These are phyloP conservation scores for Aspergillus unguis DNA, from an alignment of 2,329 filamentous ascomycete species.

Conservation along the genomic window DNA sequence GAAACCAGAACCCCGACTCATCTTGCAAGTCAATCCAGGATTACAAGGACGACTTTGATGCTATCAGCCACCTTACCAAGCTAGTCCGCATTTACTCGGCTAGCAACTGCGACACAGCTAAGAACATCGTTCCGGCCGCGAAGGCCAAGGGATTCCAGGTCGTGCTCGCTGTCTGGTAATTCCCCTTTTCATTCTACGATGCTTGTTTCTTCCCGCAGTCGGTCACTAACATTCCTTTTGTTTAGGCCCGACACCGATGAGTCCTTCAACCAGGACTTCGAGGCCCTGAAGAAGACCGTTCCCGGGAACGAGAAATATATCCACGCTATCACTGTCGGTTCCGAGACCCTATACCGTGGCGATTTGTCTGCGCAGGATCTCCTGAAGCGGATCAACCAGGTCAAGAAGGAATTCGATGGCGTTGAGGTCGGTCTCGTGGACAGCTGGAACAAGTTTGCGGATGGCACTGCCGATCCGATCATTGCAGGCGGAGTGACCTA, in stretches of 20 bases:
- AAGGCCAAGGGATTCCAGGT: conserved; percentile 64
- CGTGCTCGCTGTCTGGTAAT: conserved; percentile 65
- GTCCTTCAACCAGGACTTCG: conserved; percentile 60
- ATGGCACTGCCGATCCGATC: conserved; percentile 64
- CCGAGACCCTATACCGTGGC: conserved; percentile 66
- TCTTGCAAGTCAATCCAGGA: conserved; percentile 61
- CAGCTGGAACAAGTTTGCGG: conserved; percentile 69
- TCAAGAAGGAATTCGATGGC: conserved; percentile 54
- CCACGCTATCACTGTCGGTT: conserved; percentile 68
- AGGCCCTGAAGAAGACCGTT: conserved; percentile 50
- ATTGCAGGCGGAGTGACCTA: conserved; percentile 60
- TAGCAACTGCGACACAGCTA: conserved; percentile 62
- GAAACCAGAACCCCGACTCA: conserved; percentile 60
- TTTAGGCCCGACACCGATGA: conserved; percentile 60
- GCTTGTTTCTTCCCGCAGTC: background rate
- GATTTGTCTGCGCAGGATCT: conserved; percentile 62
- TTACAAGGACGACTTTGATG: conserved; percentile 64
- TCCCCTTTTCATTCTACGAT: too few species aligned
- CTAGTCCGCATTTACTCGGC: conserved; percentile 66
- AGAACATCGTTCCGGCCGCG: conserved; percentile 63
- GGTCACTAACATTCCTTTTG: conserved; percentile 6
- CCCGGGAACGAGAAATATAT: conserved; percentile 55
- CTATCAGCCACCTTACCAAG: conserved; percentile 52
- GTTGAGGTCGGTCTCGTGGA: conserved; percentile 66
- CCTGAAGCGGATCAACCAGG: conserved; percentile 58